These are phyloP conservation scores for Xylariomycetidae sp. DNA, from an alignment of 2,329 filamentous ascomycete genomes.

Conservation along the genomic window DNA sequence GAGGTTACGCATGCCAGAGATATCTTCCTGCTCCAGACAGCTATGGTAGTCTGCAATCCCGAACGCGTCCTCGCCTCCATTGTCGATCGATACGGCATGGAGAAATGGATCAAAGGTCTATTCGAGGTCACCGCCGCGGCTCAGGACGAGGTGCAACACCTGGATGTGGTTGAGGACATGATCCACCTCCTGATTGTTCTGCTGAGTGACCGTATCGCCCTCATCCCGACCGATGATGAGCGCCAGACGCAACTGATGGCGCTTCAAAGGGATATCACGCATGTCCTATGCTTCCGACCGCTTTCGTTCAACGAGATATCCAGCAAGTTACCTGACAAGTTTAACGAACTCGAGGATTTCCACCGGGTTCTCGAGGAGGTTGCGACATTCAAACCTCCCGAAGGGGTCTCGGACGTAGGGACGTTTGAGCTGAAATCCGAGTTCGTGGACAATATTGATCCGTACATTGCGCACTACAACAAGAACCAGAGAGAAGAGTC, in stretches of 20 bases:
- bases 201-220: slow-evolving; percentile 78
- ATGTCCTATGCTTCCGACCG: slow-evolving; percentile 93
- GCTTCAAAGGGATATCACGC: slow-evolving; percentile 83
- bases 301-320: slow-evolving; percentile 91
- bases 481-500: slow-evolving; percentile 97
- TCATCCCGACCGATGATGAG: slow-evolving; percentile 64
- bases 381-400: slow-evolving; percentile 81
- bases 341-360: slow-evolving; percentile 85
- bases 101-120: slow-evolving; percentile 77
- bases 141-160: slow-evolving; percentile 79
- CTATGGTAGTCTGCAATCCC: slow-evolving; percentile 78
- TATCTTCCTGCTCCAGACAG: slow-evolving; percentile 87
- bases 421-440: slow-evolving; percentile 89
- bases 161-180: slow-evolving; percentile 94
- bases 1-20: slow-evolving; percentile 94
- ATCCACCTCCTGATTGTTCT: slow-evolving; percentile 88
- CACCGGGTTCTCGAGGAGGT: slow-evolving; percentile 79
- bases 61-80: slow-evolving; percentile 81
- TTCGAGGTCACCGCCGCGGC: slow-evolving; percentile 67
- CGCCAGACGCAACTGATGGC: slow-evolving; percentile 59
- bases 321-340: slow-evolving; percentile 78
- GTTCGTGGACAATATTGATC: slow-evolving; percentile 83
- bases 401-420: slow-evolving; percentile 86
- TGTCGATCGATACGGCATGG: slow-evolving; percentile 85
- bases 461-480: slow-evolving; percentile 92